phyloP scores from a whole-genome alignment of 225 moss, liverwort and hornwort genomes.

The Ulota crispa region DNA sequence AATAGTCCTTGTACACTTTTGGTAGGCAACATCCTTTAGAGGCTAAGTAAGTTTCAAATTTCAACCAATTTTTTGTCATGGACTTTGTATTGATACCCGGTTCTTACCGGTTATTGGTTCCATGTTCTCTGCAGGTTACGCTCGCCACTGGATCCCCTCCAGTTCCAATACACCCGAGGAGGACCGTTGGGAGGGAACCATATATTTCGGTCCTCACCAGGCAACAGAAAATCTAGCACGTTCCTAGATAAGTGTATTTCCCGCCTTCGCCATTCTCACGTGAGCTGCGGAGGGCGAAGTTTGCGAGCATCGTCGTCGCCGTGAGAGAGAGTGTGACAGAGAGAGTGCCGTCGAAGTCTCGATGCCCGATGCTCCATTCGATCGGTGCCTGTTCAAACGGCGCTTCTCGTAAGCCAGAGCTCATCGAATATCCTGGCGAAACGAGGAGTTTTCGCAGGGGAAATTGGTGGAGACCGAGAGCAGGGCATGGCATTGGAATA shows the following conservation, averaged over 20 bases:
- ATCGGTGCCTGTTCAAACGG: not conserved
- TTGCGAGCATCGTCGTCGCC: not conserved
- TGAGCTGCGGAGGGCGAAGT: not conserved
- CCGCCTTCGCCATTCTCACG: not conserved
- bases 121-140: too few species aligned
- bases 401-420: not conserved
- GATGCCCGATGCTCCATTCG: not conserved
- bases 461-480: not conserved
- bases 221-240: fast-evolving
- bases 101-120: too few species aligned
- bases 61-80: too few species aligned
- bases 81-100: too few species aligned
- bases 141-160: not conserved
- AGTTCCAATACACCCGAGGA: too few species aligned
- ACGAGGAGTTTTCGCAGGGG: not conserved
- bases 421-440: not conserved
- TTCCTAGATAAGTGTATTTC: not conserved
- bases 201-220: not conserved
- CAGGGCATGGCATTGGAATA: not conserved
- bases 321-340: not conserved
- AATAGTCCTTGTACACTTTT: too few species aligned
- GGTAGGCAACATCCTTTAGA: too few species aligned
- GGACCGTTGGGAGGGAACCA: conserved; percentile 3
- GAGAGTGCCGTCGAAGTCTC: too few species aligned
- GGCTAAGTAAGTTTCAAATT: too few species aligned